These are phyloP conservation scores for Skeletonema potamos DNA, from an alignment of 108 stramenopile genomes.

Conservation along the genomic window DNA sequence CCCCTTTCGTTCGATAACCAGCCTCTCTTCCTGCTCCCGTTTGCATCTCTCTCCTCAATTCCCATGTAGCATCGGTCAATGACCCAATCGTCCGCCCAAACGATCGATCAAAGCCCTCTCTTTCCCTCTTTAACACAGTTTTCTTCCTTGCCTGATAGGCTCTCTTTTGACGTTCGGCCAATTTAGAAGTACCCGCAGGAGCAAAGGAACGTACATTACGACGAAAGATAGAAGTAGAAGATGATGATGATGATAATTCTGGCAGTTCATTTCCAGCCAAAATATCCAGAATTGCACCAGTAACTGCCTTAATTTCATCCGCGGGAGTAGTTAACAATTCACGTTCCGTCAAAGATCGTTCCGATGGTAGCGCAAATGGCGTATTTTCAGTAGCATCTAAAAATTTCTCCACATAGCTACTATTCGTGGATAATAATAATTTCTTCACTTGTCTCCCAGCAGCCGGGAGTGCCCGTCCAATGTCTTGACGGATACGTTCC, in stretches of 20 bases:
- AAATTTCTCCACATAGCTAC: slow-evolving; percentile 44
- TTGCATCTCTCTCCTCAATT: slow-evolving; percentile 69
- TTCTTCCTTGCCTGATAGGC: slow-evolving; percentile 68
- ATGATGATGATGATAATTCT: slow-evolving; percentile 5
- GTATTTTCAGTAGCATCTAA: slow-evolving; percentile 30
- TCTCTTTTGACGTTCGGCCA: slow-evolving; percentile 52
- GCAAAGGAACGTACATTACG: slow-evolving; percentile 55
- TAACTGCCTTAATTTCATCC: slow-evolving; percentile 77
- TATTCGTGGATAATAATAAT: slow-evolving; percentile 37
- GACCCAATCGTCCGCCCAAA: slow-evolving; percentile 48
- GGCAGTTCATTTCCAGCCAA: slow-evolving; percentile 39
- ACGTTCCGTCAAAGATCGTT: slow-evolving; percentile 14
- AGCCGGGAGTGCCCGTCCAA: slow-evolving; percentile 71
- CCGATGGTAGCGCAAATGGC: slow-evolving; percentile 32
- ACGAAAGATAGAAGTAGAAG: slow-evolving; percentile 7
- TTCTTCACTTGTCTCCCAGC: slow-evolving; percentile 37
- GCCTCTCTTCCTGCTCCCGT: slow-evolving; percentile 62
- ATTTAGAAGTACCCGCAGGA: slow-evolving; percentile 50
- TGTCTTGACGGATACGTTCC: slow-evolving; percentile 72
- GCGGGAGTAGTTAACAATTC: slow-evolving; percentile 58
- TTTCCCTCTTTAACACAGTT: slow-evolving; percentile 57
- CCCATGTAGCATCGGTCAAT: slow-evolving; percentile 72
- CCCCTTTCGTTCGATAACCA: slow-evolving; percentile 69
- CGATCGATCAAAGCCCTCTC: slow-evolving; percentile 57
- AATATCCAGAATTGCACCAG: slow-evolving; percentile 66